Conservation (phyloP, 2,329 filamentous ascomycete genomes). For the Fusarium sp. region DNA sequence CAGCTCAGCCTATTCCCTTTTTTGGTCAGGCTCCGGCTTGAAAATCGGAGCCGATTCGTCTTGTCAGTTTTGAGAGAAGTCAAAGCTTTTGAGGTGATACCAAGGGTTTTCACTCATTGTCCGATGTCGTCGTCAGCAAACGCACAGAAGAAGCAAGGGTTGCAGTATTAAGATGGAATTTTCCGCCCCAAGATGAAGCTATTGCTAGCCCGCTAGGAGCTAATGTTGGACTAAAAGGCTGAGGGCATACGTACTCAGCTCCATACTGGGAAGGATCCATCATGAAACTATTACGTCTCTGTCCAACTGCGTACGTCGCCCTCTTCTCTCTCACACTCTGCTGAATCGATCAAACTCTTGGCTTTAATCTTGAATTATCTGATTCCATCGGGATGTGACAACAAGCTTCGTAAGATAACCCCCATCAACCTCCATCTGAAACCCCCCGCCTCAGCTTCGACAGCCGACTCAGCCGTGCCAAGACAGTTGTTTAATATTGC, state of each 20-base stretch:
- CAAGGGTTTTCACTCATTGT: conserved; percentile 9
- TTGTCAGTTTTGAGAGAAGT: conserved; percentile 3
- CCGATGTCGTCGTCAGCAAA: conserved; percentile 29
- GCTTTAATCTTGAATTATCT: conserved; percentile 8
- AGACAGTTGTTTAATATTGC: conserved; percentile 13
- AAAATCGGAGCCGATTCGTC: conserved; percentile 11
- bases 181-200: conserved; percentile 3
- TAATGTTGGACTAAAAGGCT: conserved; percentile 1
- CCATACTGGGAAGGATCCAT: conserved; percentile 21
- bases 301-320: conserved; percentile 19
- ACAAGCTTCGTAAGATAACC: conserved; percentile 8
- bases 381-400: neutral
- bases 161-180: conserved; percentile 8
- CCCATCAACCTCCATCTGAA: conserved; percentile 17
- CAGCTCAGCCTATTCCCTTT: conserved; percentile 17
- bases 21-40: conserved; percentile 22
- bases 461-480: conserved; percentile 33
- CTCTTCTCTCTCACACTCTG: neutral
- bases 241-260: conserved; percentile 27
- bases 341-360: neutral
- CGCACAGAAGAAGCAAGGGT: conserved; percentile 15
- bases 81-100: conserved; percentile 27
- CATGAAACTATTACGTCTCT: conserved; percentile 35
- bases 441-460: conserved; percentile 6
- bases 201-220: neutral